Base-by-base conservation (phyloP, 768 basidiomycete species). In the Russula sp. region DNA sequence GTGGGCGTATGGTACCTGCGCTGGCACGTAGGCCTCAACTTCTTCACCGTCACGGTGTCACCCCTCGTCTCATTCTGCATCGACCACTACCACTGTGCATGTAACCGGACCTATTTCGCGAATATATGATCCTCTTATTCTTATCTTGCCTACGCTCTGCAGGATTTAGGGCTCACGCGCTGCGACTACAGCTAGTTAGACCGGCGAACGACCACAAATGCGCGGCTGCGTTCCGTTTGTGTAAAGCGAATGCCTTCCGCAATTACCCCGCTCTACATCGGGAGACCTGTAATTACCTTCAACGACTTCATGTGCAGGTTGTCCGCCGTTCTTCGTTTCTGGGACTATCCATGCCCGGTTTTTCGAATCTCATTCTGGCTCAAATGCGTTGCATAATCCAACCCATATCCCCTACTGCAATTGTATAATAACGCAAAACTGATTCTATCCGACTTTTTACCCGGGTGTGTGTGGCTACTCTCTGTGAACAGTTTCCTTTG, bases 351-450 rank as follows among this genome's bases (percentile, higher is more conserved):
- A 90, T 97, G 89, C 84, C 98, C 50, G 94, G 96, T n/a, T 95
- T 97, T 71, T 98, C 94, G 96, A 98, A 96, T 72, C 80, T 98
- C 53, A 89, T 96, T 98, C 1, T 98, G 96, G 97, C 78, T 98
- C 2, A 98, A 84, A 94, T 93, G 69, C 18, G 80, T 68, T 32
- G 3, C 49, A 20, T 6, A 26, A 54, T n/a, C n/a, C n/a, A n/a
- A n/a, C n/a, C n/a, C n/a, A n/a, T n/a, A n/a, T n/a, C 18, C 20
- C 42, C 42, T 20, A 20, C 20, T n/a, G 5, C 5, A 30, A 30
- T 30, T 5, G 42, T 1, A 20, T 44, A 44, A 44, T 16, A 13
- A 40, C 38, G 8, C n/a, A 36, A 32, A 32, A n/a, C 26, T 28
- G 1, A 2, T 40, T 48, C 32, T 57, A 53, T 44, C 50, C 18